Base-by-base conservation (phyloP, 2,329 filamentous ascomycete species). In the Pyrenochaeta sp. region DNA sequence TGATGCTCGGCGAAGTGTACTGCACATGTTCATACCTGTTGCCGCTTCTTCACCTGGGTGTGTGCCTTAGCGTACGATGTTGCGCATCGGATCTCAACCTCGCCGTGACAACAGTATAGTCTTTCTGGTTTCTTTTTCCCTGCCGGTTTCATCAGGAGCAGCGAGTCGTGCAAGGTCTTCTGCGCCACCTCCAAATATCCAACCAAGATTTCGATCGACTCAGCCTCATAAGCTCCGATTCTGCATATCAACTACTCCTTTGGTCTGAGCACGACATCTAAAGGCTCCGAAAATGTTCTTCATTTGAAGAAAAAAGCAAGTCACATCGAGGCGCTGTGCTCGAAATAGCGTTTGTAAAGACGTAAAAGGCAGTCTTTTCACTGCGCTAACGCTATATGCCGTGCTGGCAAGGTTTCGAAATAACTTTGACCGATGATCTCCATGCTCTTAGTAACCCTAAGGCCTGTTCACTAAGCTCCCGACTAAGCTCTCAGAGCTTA, bases 341-440 rank as follows among this genome's bases (percentile, higher is more conserved):
- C 32, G 27, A 40, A 11, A 21, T 27, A 27, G 43, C 6, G 23
- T 27, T 41, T 39, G 23, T 33, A 3, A 9, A 15, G 14, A 17
- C 12, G 14, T 21, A 23, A 29, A 29, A 12, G 31, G 20, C 43
- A 47, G 14, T 39, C 30, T 11, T 46, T 17, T 35, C 12, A 14
- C 14, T 4, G 18, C 36, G 23, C 33, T 31, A 44, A 36, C 45
- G 37, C 50, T 18, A 35, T 23, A 31, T 49, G 49, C 50, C 50
- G 46, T 32, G 20, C 20, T 23, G 40, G 31, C 41, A 45, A 35
- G 23, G 35, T 17, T 49, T 32, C 12, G 46, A 35, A 15, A 4
- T 23, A 32, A 48, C 49, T 46, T 51, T 46, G 21, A 18, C 49
- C 40, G 57, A 50, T 45, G 54, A 66, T 64, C 61, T 50, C 50